These are phyloP conservation scores for Neonectria magnoliae DNA, from an alignment of 2,329 filamentous ascomycete species.

Conservation along the genomic window DNA sequence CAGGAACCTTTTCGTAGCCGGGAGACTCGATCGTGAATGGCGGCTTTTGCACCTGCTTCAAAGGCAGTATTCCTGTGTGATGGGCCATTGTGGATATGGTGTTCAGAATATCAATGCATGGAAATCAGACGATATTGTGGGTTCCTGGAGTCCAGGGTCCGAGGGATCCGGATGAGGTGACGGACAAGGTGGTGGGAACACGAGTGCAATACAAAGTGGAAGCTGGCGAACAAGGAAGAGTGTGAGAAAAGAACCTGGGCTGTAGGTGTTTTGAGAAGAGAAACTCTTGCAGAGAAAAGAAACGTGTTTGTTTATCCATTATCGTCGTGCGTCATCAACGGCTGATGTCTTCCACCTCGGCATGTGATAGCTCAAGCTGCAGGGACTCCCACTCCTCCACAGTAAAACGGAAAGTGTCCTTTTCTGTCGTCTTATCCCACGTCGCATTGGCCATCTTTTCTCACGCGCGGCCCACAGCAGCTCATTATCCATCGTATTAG, in stretches of 20 bases:
- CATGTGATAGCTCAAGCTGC: not conserved
- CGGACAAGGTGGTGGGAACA: not conserved
- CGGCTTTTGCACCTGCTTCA: constrained; percentile 70
- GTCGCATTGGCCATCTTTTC: not conserved
- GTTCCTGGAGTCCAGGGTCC: not conserved
- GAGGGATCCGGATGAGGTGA: not conserved
- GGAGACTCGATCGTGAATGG: constrained; percentile 80
- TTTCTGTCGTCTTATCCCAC: not conserved
- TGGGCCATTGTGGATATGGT: constrained; percentile 33
- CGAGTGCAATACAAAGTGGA: not conserved
- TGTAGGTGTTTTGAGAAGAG: not conserved
- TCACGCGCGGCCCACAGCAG: not conserved
- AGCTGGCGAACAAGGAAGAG: not conserved
- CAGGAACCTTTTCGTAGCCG: constrained; percentile 72
- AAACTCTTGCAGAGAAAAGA: not conserved
- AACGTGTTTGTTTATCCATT: not conserved
- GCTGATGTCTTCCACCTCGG: not conserved
- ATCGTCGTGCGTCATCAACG: not conserved
- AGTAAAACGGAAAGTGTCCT: not conserved
- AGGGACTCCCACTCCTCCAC: not conserved
- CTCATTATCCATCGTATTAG: not conserved
- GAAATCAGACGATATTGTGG: not conserved
- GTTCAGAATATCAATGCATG: not conserved
- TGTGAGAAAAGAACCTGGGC: too few species aligned
- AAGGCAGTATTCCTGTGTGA: constrained; percentile 56